Base-by-base conservation (phyloP, 1,139 yeast genomes). In the Geotrichum armillariae region DNA sequence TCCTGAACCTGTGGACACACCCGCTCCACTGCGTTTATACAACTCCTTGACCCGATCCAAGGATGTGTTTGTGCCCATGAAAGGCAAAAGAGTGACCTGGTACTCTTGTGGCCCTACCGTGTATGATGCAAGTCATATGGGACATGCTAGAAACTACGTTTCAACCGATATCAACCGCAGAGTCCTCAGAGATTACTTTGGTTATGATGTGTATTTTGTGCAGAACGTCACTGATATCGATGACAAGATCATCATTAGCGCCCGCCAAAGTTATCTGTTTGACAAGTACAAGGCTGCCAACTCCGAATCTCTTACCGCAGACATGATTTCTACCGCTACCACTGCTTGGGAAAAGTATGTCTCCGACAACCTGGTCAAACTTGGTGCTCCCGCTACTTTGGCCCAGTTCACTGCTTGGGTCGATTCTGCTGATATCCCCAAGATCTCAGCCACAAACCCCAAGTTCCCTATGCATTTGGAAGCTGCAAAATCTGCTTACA, bases 71-170 rank as follows among this genome's bases (percentile, higher is more conserved):
- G 67, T 80, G 18, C 93, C 98, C 2, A 68, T 75, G 52, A 71
- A 74, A 45, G 66, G 69, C 3, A 79, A 80, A 54, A 80, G 79
- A 54, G 84, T 93, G 47, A 79, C 91, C 2, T 93, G 99, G 99
- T 93, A 93, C 71, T 87, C 91, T 51, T 93, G 99, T 76, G 99
- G 99, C 4, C 99, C 99, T 11, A 93, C 99, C 0, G 98, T 93
- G n/a, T 93, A 93, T 64, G 96, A 93, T 68, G 83, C 94, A 40
- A 82, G 94, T 47, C 99, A 93, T 66, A 89, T 93, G 97, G 99
- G 99, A n/a, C 99, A 94, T 69, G 99, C 99, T 18, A 77, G 99
- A 68, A 93, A 93, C 71, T 94, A 93, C 66, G 98, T 93, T 46
- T 82, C 96, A 8, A 87, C 89, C 49, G 99, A 94, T 67, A 89